These are phyloP conservation scores for Lignosus rhinocerotis DNA, from an alignment of 1,284 basidiomycete species.

Conservation along the genomic window DNA sequence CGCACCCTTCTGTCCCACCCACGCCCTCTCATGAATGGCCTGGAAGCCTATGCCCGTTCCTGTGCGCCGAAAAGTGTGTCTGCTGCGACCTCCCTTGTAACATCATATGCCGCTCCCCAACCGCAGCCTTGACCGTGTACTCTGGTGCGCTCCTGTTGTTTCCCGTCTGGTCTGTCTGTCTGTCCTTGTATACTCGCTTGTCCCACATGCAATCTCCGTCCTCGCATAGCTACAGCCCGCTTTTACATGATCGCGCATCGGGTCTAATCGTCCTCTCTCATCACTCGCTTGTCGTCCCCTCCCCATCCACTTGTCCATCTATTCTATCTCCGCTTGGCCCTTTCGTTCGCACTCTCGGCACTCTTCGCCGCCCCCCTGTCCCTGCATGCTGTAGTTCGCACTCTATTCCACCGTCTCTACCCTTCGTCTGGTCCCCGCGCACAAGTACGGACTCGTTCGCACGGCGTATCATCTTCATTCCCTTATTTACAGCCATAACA, in stretches of 20 bases:
- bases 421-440: not conserved
- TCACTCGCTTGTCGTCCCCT: not conserved
- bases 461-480: not conserved
- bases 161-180: not conserved
- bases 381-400: not conserved
- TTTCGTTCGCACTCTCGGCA: not conserved
- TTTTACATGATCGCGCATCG: not conserved
- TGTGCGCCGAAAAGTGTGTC: constrained; percentile 9
- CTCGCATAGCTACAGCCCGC: constrained; percentile 11
- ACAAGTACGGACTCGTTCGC: not conserved
- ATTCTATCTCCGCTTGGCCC: not conserved
- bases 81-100: constrained; percentile 6
- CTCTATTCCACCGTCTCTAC: constrained; percentile 7
- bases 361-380: not conserved
- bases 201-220: constrained; percentile 4
- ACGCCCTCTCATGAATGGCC: too few relatives aligned
- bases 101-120: not conserved
- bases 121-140: constrained; percentile 5
- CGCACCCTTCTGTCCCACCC: too few relatives aligned
- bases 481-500: constrained; percentile 18
- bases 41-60: not conserved
- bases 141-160: constrained; percentile 7
- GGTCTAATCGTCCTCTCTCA: not conserved
- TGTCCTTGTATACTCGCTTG: constrained; percentile 7
- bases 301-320: not conserved